These are phyloP conservation scores for Saposhnikovia divaricata DNA, from an alignment of 129 eudicot species.

Conservation along the genomic window DNA sequence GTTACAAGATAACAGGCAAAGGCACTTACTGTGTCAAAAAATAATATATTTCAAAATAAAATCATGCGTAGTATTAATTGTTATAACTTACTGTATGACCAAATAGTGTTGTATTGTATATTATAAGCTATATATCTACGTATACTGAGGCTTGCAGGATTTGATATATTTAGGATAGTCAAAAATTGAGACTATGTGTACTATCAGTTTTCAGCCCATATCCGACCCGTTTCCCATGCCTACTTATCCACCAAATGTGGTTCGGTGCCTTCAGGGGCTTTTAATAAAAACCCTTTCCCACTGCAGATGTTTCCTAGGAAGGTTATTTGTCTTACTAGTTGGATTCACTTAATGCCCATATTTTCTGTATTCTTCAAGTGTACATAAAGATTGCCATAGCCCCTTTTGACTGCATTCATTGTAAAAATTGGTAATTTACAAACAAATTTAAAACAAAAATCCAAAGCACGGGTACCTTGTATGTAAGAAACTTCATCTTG, in stretches of 20 bases:
- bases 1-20: not conserved
- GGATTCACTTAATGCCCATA: not conserved
- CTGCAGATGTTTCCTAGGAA: not conserved
- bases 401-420: too few relatives aligned
- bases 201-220: not conserved
- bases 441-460: not conserved
- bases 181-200: not conserved
- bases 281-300: not conserved
- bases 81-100: not conserved
- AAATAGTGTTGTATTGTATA: not conserved
- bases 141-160: not conserved
- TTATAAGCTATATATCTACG: not conserved
- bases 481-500: slow-evolving; percentile 86
- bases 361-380: not conserved
- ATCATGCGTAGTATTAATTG: not conserved
- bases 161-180: not conserved
- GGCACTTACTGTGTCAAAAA: not conserved
- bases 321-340: not conserved
- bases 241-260: not conserved
- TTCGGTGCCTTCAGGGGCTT: not conserved
- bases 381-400: not conserved
- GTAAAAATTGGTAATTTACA: not conserved
- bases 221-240: not conserved
- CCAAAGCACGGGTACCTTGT: slow-evolving; percentile 47
- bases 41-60: not conserved